A percentile compares a stretch with the other conserved stretches of the same genome.
Evolutionary conservation across 2,329 filamentous ascomycete species (phyloP).

Genomic region (Emericellopsis atlantica): DNA sequence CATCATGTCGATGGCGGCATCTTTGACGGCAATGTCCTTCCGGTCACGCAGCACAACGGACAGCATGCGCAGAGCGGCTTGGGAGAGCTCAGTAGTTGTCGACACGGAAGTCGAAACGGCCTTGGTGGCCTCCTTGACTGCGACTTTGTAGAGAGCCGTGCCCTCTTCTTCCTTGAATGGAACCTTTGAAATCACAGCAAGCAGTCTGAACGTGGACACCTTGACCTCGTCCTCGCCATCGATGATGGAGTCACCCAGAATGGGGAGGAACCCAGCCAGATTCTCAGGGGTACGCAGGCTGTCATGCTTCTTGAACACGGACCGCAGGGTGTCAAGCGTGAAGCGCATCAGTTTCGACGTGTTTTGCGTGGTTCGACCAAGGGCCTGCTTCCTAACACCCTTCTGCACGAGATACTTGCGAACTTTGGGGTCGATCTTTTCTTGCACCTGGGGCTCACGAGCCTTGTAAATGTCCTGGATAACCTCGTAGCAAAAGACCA

Average conservation of each 20-base stretch:
- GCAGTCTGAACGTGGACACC: constrained; percentile 72
- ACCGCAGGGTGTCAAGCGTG: constrained; percentile 73
- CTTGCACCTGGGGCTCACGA: constrained; percentile 34
- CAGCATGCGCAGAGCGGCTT: constrained; percentile 80
- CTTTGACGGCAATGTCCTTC: constrained; percentile 61
- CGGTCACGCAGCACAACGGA: constrained; percentile 76
- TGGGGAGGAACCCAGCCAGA: constrained; percentile 72
- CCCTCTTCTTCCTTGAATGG: constrained; percentile 63
- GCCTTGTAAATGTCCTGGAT: constrained; percentile 75
- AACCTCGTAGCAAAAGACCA: constrained; percentile 93
- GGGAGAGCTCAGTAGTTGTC: constrained; percentile 72
- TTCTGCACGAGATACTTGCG: constrained; percentile 72
- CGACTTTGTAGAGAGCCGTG: constrained; percentile 54
- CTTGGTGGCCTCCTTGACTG: constrained; percentile 74
- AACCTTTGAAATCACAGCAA: constrained; percentile 75
- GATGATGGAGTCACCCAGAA: constrained; percentile 77
- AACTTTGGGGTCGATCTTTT: constrained; percentile 48
- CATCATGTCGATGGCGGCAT: constrained; percentile 71
- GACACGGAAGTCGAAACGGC: constrained; percentile 64
- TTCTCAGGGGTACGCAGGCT: constrained; percentile 68
- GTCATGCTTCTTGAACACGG: constrained; percentile 77
- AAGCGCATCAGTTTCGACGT: constrained; percentile 83
- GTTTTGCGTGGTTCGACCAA: constrained; percentile 63
- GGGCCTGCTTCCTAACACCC: constrained; percentile 61
- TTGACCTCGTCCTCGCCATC: constrained; percentile 86